These are phyloP conservation scores for Zymoseptoria brevis DNA, from an alignment of 2,329 filamentous ascomycete species.

Conservation along the genomic window DNA sequence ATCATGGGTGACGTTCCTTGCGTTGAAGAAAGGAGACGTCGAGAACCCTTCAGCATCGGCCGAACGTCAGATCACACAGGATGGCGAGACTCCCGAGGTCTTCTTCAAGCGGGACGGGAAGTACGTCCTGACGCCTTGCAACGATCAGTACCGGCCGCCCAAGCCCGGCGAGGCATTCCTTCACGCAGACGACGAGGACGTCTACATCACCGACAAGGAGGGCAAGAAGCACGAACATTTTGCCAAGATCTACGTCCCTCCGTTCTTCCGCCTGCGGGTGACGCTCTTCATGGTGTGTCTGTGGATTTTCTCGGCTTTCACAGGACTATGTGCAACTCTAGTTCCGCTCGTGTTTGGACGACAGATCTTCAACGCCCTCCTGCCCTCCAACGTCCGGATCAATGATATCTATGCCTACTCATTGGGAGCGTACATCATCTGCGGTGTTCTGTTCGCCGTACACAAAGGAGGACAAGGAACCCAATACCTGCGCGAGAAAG, in stretches of 20 bases:
- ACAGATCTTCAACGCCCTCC: conserved; percentile 61
- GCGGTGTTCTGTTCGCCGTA: conserved; percentile 54
- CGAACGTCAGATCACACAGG: conserved; percentile 8
- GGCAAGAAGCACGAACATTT: conserved; percentile 38
- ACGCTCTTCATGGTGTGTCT: conserved; percentile 80
- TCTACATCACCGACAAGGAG: conserved; percentile 27
- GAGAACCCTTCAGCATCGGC: conserved; percentile 4
- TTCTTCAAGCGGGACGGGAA: conserved; percentile 63
- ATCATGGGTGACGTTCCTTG: conserved; percentile 24
- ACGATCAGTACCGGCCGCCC: conserved; percentile 88
- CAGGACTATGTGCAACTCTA: conserved; percentile 77
- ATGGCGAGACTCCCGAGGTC: conserved; percentile 23
- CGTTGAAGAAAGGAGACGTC: conserved; percentile 10
- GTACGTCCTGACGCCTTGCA: conserved; percentile 87
- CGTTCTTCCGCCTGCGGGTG: conserved; percentile 71
- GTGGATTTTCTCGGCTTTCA: conserved; percentile 86
- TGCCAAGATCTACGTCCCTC: conserved; percentile 63
- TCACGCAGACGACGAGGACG: conserved; percentile 57
- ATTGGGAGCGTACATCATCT: conserved; percentile 75
- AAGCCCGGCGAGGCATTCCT: conserved; percentile 77
- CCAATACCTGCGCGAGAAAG: conserved; percentile 11
- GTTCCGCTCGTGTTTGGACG: conserved; percentile 80
- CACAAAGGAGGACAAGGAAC: conserved; percentile 14
- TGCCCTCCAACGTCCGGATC: conserved; percentile 64
- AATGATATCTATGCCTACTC: conserved; percentile 98